Percentiles rank a stretch among this genome's conserved stretches.
These are phyloP conservation scores for Suhomyces terraborum DNA, from an alignment of 1,139 yeast genomes.

Conservation along the genomic window DNA sequence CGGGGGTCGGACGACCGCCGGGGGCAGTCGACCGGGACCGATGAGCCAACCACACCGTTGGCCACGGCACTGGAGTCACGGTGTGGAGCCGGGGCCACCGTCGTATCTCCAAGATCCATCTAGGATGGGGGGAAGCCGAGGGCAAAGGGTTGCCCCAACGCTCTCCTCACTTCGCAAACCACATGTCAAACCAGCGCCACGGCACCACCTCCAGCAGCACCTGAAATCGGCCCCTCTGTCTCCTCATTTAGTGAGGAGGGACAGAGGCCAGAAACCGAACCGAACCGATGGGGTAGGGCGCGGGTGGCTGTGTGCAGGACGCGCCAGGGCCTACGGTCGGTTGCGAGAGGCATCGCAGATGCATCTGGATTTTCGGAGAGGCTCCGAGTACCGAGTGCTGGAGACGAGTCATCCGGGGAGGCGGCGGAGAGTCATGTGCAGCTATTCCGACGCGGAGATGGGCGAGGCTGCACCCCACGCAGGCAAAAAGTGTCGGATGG, in stretches of 20 bases:
- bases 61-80: no score
- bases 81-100: no score
- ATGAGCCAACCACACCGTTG: no score
- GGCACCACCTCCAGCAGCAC: not conserved
- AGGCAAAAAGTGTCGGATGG: not conserved
- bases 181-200: not conserved
- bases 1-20: not conserved
- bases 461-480: conserved; percentile 1
- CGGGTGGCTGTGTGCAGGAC: conserved; percentile 1
- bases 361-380: conserved; percentile 1
- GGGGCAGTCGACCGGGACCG: no score
- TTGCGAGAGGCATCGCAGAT: no score
- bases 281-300: not conserved
- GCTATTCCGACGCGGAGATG: conserved; percentile 3
- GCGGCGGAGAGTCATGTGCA: conserved; percentile 5
- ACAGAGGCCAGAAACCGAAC: not conserved
- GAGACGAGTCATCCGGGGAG: conserved; percentile 12
- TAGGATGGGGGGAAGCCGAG: no score
- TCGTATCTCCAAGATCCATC: no score
- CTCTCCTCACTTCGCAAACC: not conserved
- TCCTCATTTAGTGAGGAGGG: conserved; percentile 2
- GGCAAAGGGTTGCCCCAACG: no score
- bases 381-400: conserved; percentile 7
- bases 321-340: no score
- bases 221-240: conserved; percentile 7